Evolutionary conservation across 2,329 filamentous ascomycete species (phyloP).

Genomic region (Calonectria leucothoes): DNA sequence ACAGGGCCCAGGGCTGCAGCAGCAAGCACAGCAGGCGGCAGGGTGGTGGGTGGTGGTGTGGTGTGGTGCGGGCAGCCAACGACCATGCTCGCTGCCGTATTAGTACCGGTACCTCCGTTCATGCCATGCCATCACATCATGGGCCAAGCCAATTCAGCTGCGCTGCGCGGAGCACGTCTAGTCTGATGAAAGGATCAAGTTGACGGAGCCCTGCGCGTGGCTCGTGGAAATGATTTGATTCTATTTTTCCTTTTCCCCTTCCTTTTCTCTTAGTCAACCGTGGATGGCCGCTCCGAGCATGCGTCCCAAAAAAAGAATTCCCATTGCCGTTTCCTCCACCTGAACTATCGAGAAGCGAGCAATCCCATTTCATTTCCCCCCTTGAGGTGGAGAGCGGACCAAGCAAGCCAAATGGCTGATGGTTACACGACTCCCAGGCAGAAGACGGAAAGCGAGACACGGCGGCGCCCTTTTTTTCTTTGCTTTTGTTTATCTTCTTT

Average conservation of each 20-base stretch:
- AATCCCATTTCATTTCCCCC: slow-evolving; percentile 1
- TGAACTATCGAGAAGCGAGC: not conserved
- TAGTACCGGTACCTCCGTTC: slow-evolving; percentile 11
- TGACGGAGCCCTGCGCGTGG: not conserved
- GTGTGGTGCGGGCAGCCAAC: not conserved
- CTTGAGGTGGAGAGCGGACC: not conserved
- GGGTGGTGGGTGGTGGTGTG: no score
- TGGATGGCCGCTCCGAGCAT: not conserved
- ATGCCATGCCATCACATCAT: slow-evolving; percentile 10
- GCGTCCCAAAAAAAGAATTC: not conserved
- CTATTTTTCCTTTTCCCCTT: not conserved
- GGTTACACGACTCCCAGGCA: not conserved
- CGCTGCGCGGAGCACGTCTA: not conserved
- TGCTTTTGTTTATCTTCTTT: no score
- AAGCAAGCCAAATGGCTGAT: not conserved
- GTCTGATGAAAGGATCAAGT: slow-evolving; percentile 1
- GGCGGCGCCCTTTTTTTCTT: not conserved
- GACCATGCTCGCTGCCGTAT: not conserved
- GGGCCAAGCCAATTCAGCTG: not conserved
- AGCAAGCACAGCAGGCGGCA: not conserved
- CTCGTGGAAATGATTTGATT: not conserved
- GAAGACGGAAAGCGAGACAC: not conserved
- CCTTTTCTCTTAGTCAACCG: not conserved
- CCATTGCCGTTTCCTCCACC: not conserved
- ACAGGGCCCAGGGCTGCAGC: not conserved